phyloP scores from a whole-genome alignment of 805 yeast species.

The Deakozyma indianensis region DNA sequence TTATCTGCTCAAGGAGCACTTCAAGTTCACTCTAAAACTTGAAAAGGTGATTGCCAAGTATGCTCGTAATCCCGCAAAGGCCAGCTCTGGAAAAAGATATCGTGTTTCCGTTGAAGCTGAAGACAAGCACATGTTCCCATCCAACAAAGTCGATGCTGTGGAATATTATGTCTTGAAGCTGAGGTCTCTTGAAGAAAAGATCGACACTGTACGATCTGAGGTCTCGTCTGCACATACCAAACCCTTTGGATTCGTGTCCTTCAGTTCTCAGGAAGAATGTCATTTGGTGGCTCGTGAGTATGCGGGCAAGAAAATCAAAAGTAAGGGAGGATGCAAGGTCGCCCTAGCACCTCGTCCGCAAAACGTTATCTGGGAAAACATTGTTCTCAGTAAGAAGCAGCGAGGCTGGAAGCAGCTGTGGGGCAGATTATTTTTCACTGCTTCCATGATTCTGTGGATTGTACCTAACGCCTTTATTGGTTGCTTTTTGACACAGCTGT shows the following conservation, averaged over 20 bases:
- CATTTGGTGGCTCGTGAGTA: conserved; percentile 12
- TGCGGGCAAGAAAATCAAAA: background rate
- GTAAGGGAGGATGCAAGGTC: conserved; percentile 8
- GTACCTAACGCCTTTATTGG: conserved; percentile 28
- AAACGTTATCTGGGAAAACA: conserved; percentile 24
- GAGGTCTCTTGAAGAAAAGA: conserved; percentile 10
- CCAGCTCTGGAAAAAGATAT: conserved; percentile 14
- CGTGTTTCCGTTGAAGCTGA: conserved; percentile 9
- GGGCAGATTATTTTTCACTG: conserved; percentile 19
- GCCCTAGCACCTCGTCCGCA: conserved; percentile 22
- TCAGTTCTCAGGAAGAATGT: conserved; percentile 11
- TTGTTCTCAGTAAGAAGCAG: conserved; percentile 14
- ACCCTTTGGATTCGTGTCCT: conserved; percentile 23
- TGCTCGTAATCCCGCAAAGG: conserved; percentile 12
- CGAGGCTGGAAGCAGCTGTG: conserved; percentile 19
- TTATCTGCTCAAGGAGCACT: conserved; percentile 14
- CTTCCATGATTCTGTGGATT: conserved; percentile 21
- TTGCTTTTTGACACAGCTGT: conserved; percentile 23
- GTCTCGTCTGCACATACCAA: conserved; percentile 7
- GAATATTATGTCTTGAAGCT: conserved; percentile 12
- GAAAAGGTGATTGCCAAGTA: conserved; percentile 18
- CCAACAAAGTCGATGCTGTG: conserved; percentile 15
- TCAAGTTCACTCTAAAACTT: conserved; percentile 10
- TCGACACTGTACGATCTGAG: conserved; percentile 12
- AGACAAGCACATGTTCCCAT: conserved; percentile 5